phyloP scores from a whole-genome alignment of 2,329 filamentous ascomycete genomes.

The Hymenoscyphus linearis region DNA sequence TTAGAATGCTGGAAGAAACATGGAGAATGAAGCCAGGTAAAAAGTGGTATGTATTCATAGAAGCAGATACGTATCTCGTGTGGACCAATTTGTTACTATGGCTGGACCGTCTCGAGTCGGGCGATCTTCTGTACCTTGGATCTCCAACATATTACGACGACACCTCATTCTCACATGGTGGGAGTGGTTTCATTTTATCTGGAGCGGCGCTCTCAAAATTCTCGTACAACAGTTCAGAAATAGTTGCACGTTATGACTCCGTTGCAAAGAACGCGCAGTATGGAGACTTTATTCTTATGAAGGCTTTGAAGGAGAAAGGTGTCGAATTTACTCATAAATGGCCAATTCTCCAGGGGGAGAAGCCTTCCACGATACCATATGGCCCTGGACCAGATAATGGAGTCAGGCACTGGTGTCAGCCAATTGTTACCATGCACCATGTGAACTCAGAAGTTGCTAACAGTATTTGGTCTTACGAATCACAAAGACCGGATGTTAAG shows the following conservation, averaged over 20 bases:
- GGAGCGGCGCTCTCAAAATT: slow-evolving; percentile 45
- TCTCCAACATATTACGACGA: slow-evolving; percentile 40
- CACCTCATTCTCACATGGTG: slow-evolving; percentile 48
- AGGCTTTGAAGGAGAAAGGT: slow-evolving; percentile 42
- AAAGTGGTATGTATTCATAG: slow-evolving; percentile 55
- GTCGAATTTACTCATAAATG: slow-evolving; percentile 40
- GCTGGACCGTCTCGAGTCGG: slow-evolving; percentile 40
- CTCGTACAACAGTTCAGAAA: slow-evolving; percentile 35
- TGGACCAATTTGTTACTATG: slow-evolving; percentile 47
- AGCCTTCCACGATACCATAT: slow-evolving; percentile 44
- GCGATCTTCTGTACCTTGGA: slow-evolving; percentile 44
- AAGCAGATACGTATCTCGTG: slow-evolving; percentile 52
- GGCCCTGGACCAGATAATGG: slow-evolving; percentile 29
- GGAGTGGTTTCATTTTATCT: slow-evolving; percentile 48
- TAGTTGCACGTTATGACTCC: slow-evolving; percentile 43
- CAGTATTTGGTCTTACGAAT: slow-evolving; percentile 47
- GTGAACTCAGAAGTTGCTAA: slow-evolving; percentile 47
- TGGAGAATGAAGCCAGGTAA: slow-evolving; percentile 44
- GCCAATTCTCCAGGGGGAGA: slow-evolving; percentile 51
- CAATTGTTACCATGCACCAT: slow-evolving; percentile 50
- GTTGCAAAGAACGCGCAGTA: slow-evolving; percentile 39
- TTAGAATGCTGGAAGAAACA: slow-evolving; percentile 51
- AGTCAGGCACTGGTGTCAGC: slow-evolving; percentile 46
- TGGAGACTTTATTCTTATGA: slow-evolving; percentile 45
- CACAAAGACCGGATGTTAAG: slow-evolving; percentile 22